A percentile compares a stretch with the other conserved stretches of the same genome.
phyloP scores from a whole-genome alignment of 2,329 filamentous ascomycete genomes.

The Alternaria longipes region DNA sequence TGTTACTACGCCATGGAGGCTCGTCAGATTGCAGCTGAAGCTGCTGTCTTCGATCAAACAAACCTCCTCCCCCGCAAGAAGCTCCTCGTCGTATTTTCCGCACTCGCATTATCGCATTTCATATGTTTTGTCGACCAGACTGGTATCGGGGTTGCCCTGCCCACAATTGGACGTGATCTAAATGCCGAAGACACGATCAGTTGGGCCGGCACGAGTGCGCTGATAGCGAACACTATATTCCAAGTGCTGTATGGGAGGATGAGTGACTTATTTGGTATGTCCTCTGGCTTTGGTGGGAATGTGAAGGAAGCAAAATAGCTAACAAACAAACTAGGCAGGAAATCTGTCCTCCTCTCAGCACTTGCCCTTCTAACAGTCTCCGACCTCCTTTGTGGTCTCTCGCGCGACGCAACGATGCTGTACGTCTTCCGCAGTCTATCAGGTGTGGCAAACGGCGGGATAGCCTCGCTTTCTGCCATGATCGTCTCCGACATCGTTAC shows the following conservation, averaged over 20 bases:
- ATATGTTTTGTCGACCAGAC: slow-evolving; percentile 68
- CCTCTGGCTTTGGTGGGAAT: neutral
- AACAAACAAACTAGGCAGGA: slow-evolving; percentile 17
- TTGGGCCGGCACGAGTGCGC: slow-evolving; percentile 63
- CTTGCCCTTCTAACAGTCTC: slow-evolving; percentile 63
- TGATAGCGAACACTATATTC: slow-evolving; percentile 69
- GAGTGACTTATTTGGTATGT: slow-evolving; percentile 66
- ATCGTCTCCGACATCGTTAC: slow-evolving; percentile 51
- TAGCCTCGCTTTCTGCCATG: slow-evolving; percentile 55
- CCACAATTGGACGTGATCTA: slow-evolving; percentile 50
- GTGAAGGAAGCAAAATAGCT: neutral
- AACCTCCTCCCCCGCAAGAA: slow-evolving; percentile 64
- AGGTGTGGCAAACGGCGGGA: slow-evolving; percentile 70
- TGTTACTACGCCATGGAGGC: slow-evolving; percentile 3
- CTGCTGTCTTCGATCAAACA: slow-evolving; percentile 54
- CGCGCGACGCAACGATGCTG: slow-evolving; percentile 65
- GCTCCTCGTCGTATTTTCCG: slow-evolving; percentile 61
- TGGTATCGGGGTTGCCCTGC: slow-evolving; percentile 58
- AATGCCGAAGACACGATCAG: slow-evolving; percentile 60
- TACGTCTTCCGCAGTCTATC: slow-evolving; percentile 68
- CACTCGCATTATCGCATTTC: slow-evolving; percentile 62
- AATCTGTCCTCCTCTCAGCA: slow-evolving; percentile 61
- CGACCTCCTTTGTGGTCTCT: slow-evolving; percentile 68
- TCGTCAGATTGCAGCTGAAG: slow-evolving; percentile 25
- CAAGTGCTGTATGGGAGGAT: slow-evolving; percentile 71